Base-by-base conservation (phyloP, 768 basidiomycete genomes). In the Amanita rubescens region DNA sequence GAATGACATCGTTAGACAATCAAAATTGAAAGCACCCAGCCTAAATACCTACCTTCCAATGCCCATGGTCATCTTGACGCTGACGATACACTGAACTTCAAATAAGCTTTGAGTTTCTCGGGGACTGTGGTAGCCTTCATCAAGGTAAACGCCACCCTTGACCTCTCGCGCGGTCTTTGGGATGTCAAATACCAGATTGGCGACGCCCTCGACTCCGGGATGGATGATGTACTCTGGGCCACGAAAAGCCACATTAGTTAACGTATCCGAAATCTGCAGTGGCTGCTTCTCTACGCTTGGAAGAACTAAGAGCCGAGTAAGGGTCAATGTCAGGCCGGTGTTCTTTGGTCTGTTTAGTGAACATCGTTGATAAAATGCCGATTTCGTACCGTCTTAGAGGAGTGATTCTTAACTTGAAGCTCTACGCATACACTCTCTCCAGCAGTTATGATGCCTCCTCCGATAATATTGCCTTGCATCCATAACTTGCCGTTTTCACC, bases 401-500 rank as follows among this genome's bases (percentile, higher is more conserved):
- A 87, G 63, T 90, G 85, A 60, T 93, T 93, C 73, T 84, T 90
- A 45, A 92, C 83, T 57, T 85, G 81, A 50, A 93, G 67, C 60
- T 90, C 85, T 39, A 92, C 72, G 62, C 83, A 86, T 15, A 78
- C 83, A 55, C 78, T 79, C 61, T 82, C 79, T 8, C 90, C 90
- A 27, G 84, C 79, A 7, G 89, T 73, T 15, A 84, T 61, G 12
- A 85, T 67, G 7, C 77, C 81, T 10, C 52, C 52, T 32, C 81
- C 85, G 20, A 87, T 68, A 15, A 93, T 63, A 51, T 70, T 78
- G 1, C 80, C 89, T 60, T 86, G 85, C 42, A 80, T 77, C 83
- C 87, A 89, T 27, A 93, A 75, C 66, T 85, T 90, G 5, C 90
- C 90, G 58, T 77, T 80, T 62, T 93, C 90, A 0, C 83, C 86